A percentile compares a stretch with the other conserved stretches of the same genome.
Conservation (phyloP, 2,329 filamentous ascomycete species). For the Colletotrichum limetticola region DNA sequence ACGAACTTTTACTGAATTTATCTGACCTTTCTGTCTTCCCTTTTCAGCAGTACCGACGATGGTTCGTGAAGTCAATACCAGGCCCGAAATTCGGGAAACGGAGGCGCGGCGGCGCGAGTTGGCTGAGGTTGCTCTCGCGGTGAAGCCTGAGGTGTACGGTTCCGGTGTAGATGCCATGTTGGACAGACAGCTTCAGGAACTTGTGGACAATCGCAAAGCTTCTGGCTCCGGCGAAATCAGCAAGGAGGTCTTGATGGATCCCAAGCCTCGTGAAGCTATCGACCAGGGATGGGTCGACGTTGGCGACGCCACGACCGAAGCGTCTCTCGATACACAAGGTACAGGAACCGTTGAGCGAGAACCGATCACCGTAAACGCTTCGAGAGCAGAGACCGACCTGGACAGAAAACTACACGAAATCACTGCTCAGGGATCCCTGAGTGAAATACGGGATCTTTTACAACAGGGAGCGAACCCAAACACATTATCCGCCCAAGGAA, state of each 20-base stretch:
- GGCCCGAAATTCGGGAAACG: background rate
- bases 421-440: background rate
- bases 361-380: background rate
- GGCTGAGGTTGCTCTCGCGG: background rate
- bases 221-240: background rate
- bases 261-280: background rate
- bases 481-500: background rate
- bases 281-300: background rate
- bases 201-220: background rate
- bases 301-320: background rate
- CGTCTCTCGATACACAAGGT: background rate
- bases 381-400: background rate
- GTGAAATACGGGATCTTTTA: background rate
- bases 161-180: background rate
- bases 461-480: background rate
- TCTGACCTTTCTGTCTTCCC: background rate
- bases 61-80: background rate
- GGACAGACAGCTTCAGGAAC: background rate
- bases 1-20: too few species aligned
- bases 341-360: background rate
- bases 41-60: background rate
- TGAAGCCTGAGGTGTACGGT: background rate
- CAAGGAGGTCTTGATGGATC: fast-evolving
- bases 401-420: background rate
- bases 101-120: background rate